A percentile compares a stretch with the other conserved stretches of the same genome.
Conservation (phyloP, 2,329 filamentous ascomycete species). For the Aureobasidium sp. region DNA sequence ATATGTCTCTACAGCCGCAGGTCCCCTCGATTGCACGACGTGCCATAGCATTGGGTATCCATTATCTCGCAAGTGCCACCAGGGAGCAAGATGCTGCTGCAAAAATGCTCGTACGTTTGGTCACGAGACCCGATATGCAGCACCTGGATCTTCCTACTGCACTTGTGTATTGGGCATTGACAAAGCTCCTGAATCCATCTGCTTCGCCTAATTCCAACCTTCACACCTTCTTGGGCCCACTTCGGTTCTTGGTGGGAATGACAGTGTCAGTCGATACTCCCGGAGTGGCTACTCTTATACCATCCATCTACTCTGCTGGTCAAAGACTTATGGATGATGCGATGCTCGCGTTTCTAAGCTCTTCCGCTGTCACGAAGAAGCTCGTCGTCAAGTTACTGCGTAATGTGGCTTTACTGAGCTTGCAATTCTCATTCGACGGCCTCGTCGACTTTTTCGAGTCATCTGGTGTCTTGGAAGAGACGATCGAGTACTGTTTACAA, state of each 20-base stretch:
- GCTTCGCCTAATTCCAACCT: conserved; percentile 42
- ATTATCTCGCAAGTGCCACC: conserved; percentile 64
- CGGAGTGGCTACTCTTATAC: conserved; percentile 60
- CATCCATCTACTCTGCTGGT: conserved; percentile 57
- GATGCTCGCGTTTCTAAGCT: conserved; percentile 49
- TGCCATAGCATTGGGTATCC: conserved; percentile 61
- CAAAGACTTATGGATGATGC: conserved; percentile 50
- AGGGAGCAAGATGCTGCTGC: conserved; percentile 90
- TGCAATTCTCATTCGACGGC: conserved; percentile 35
- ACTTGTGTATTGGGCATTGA: conserved; percentile 63
- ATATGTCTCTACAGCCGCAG: conserved; percentile 48
- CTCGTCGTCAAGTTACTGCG: conserved; percentile 77
- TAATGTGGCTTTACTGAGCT: conserved; percentile 58
- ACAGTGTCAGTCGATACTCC: conserved; percentile 63
- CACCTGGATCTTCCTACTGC: conserved; percentile 59
- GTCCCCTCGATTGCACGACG: conserved; percentile 64
- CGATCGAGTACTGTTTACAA: conserved; percentile 74
- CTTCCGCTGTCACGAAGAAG: conserved; percentile 74
- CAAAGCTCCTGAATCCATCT: conserved; percentile 44
- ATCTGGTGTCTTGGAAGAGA: conserved; percentile 54
- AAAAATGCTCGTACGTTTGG: conserved; percentile 67
- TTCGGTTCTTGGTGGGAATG: conserved; percentile 72
- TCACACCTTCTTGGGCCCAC: conserved; percentile 68
- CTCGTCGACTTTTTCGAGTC: conserved; percentile 28
- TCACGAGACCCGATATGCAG: conserved; percentile 85